phyloP scores from a whole-genome alignment of 176 grass and related monocot species.

The Aegilops tauschii region DNA sequence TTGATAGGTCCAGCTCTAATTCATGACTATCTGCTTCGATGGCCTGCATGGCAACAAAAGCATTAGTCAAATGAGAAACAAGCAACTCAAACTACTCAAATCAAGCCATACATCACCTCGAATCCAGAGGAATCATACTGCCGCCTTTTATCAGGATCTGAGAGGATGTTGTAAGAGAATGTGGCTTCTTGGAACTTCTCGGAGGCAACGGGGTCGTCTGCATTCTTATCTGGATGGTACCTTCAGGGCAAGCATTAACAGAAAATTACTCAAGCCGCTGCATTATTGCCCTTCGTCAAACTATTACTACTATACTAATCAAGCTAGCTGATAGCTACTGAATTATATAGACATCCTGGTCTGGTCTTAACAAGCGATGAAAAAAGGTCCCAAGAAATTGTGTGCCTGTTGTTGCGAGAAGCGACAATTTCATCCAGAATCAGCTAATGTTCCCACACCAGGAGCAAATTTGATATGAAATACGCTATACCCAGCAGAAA shows the following conservation, averaged over 20 bases:
- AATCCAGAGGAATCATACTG: conserved; percentile 93
- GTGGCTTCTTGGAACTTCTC: conserved; percentile 95
- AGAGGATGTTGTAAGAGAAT: conserved; percentile 99
- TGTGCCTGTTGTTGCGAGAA: neutral
- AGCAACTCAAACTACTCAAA: neutral
- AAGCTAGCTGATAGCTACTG: neutral
- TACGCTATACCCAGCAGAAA: neutral
- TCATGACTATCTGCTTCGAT: conserved; percentile 92
- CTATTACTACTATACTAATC: neutral
- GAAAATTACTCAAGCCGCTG: neutral
- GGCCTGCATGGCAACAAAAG: conserved; percentile 47
- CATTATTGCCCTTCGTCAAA: neutral
- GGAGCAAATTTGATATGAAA: neutral
- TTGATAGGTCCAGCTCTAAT: conserved; percentile 95
- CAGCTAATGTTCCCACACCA: neutral
- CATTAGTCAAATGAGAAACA: conserved; percentile 6
- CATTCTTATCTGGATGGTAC: conserved; percentile 99
- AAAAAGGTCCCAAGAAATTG: neutral
- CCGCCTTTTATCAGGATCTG: conserved; percentile 84
- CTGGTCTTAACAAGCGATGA: neutral
- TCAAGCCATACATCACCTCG: conserved; percentile 49
- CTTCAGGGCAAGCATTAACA: conserved; percentile 23
- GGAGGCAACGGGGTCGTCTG: conserved; percentile 80
- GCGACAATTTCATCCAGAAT: neutral
- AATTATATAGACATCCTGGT: neutral